These are phyloP conservation scores for Luffa aegyptiaca DNA, from an alignment of 306 rosid species.

Conservation along the genomic window DNA sequence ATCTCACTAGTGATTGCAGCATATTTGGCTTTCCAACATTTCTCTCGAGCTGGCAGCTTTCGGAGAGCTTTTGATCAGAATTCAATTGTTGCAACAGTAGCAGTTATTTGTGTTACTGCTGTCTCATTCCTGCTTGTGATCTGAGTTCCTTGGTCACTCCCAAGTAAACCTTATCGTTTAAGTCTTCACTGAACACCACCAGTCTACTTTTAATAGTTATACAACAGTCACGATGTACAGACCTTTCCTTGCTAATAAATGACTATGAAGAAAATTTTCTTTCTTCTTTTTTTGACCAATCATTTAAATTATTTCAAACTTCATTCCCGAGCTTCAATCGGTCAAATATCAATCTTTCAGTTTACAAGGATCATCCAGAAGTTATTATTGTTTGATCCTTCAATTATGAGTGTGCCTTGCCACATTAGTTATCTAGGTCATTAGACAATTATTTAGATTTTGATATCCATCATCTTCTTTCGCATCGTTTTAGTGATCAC, in stretches of 20 bases:
- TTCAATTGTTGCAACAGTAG: slow-evolving; percentile 71
- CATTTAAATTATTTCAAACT: neutral
- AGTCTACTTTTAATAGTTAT: neutral
- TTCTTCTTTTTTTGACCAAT: neutral
- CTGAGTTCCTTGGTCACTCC: slow-evolving; percentile 19
- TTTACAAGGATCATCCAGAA: neutral
- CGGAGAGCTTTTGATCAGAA: slow-evolving; percentile 73
- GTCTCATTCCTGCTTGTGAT: slow-evolving; percentile 50
- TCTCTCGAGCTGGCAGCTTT: slow-evolving; percentile 61
- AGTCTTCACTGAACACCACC: neutral
- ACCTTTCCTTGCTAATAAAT: neutral
- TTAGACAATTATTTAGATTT: neutral
- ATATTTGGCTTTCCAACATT: slow-evolving; percentile 90
- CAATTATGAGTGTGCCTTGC: neutral
- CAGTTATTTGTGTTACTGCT: slow-evolving; percentile 34
- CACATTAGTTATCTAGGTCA: neutral
- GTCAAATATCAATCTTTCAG: neutral
- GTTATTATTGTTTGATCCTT: neutral
- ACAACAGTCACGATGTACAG: neutral
- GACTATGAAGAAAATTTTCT: neutral
- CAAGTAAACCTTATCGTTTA: neutral
- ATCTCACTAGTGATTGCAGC: slow-evolving; percentile 56
- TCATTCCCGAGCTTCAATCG: neutral
- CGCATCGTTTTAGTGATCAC: neutral
- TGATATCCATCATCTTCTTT: neutral